Evolutionary conservation across 163 green algal species (phyloP).

Genomic region (Scenedesmus sp.): DNA sequence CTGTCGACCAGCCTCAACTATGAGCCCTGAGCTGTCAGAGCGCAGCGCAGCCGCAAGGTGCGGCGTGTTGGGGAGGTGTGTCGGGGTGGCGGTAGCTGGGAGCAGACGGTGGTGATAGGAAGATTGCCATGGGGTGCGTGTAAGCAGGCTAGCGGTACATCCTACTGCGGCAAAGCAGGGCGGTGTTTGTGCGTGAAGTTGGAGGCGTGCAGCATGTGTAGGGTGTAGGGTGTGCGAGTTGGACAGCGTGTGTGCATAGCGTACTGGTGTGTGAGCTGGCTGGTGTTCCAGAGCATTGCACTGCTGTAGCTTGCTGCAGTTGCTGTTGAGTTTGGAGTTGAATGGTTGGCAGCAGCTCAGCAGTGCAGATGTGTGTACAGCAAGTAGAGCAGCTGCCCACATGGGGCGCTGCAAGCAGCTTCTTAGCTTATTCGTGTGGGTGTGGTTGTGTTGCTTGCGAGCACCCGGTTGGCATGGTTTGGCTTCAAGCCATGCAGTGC

Average conservation of each 20-base stretch:
- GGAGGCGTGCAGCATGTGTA: neutral
- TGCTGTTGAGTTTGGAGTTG: neutral
- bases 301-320: neutral
- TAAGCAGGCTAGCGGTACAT: neutral
- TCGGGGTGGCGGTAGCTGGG: neutral
- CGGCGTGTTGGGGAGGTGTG: too few relatives aligned
- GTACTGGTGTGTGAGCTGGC: neutral
- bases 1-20: constrained; percentile 94
- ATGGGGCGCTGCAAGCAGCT: too few relatives aligned
- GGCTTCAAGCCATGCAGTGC: too few relatives aligned
- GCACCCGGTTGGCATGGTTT: too few relatives aligned
- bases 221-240: neutral
- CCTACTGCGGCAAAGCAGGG: neutral
- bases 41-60: neutral
- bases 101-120: neutral
- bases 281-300: neutral
- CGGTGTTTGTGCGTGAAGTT: neutral
- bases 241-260: too few relatives aligned
- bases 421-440: too few relatives aligned
- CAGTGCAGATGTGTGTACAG: neutral
- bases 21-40: constrained; percentile 75
- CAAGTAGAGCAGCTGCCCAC: too few relatives aligned
- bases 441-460: too few relatives aligned
- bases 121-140: neutral
- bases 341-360: neutral